Base-by-base conservation (phyloP, 495 filamentous ascomycete species). In the Neurospora discreta region DNA sequence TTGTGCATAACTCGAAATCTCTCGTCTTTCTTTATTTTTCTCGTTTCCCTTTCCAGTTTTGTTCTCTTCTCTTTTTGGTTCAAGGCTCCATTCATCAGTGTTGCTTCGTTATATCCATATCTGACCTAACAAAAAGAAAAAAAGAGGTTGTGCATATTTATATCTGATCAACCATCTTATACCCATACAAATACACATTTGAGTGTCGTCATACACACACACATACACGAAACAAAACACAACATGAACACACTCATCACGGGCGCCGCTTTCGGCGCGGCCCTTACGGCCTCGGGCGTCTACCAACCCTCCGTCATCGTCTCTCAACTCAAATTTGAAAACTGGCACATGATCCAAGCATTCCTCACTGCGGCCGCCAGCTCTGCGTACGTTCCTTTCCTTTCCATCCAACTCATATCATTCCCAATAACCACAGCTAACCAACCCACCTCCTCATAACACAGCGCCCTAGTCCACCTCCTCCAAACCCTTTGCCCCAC, bases 331-430 rank as follows among this genome's bases (percentile, higher is more conserved):
- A 77, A 76, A 33, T 80, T 89, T 9, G 73, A 79, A 42, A 83
- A 87, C 79, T 88, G 85, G 76, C 84, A 86, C 71, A 89, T 90
- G 88, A 76, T 88, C 39, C 82, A 87, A 74, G 82, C 84, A 2
- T 90, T 90, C 72, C 77, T 89, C 3, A 79, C 84, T 39, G 88
- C 87, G 6, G 82, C 86, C 7, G 86, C 83, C 16, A 82, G 78
- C 69, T 86, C 83, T 79, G 84, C 85, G 87, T 89, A 85, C 71
- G 86, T 81, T 39, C 38, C 38, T 5, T 33, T 33, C 33, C 33
- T 1, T 33, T 33, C 33, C 33, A 3, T 33, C 33, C 33, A 33
- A 33, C 33, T 5, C 33, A 33, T 33, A 3, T 33, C 5, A n/a
- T 33, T 33, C 33, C 33, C 3, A 33, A 33, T 33, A 3, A 33